Percentiles rank a stretch among this genome's conserved stretches.
Conservation (phyloP, 2,329 filamentous ascomycete genomes). For the Colletotrichum tanaceti region DNA sequence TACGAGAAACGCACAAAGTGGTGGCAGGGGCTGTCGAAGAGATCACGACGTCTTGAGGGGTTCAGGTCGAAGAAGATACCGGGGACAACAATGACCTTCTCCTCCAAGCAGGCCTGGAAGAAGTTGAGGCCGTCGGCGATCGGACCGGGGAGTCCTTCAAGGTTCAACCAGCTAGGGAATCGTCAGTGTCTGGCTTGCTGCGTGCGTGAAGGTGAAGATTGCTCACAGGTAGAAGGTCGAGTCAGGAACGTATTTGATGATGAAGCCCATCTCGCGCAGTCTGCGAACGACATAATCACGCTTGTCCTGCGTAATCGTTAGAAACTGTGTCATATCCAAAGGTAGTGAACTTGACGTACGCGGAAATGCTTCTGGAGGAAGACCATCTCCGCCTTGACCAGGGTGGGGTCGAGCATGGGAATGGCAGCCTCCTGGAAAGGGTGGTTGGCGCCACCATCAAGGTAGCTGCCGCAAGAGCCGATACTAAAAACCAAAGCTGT, state of each 20-base stretch:
- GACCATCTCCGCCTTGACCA: constrained; percentile 87
- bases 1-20: constrained; percentile 90
- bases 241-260: constrained; percentile 84
- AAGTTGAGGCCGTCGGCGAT: constrained; percentile 96
- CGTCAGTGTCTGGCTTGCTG: constrained; percentile 17
- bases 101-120: constrained; percentile 91
- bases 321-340: background rate
- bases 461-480: constrained; percentile 90
- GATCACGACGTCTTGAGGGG: constrained; percentile 85
- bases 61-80: constrained; percentile 99
- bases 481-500: constrained; percentile 60
- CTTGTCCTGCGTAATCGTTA: constrained; percentile 70
- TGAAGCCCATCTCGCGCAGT: constrained; percentile 87
- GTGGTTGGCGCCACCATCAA: constrained; percentile 93
- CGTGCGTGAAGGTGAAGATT: background rate
- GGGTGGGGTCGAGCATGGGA: constrained; percentile 87
- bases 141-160: constrained; percentile 76
- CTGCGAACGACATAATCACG: constrained; percentile 89
- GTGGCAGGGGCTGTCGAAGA: constrained; percentile 96
- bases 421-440: constrained; percentile 96
- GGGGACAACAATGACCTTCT: constrained; percentile 96
- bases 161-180: constrained; percentile 63
- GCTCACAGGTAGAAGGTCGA: constrained; percentile 92
- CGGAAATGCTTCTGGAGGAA: constrained; percentile 90
- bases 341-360: constrained; percentile 49